phyloP scores from a whole-genome alignment of 495 filamentous ascomycete genomes.

The Trichoderma erinaceum region DNA sequence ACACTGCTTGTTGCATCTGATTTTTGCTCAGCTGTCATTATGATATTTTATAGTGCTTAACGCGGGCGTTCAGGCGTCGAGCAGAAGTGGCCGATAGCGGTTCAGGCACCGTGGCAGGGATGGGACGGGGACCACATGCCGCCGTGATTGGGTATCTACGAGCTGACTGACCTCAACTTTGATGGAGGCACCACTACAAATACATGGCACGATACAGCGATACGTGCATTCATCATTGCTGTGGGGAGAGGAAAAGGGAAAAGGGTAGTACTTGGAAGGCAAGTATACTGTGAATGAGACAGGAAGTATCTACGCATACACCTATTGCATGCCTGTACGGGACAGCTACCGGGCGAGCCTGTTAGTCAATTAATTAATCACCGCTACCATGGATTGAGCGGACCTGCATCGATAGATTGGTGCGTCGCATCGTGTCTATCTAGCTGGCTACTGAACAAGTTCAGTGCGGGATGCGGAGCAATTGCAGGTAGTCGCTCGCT shows the following conservation, averaged over 20 bases:
- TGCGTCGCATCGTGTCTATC: neutral
- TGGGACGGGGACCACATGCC: neutral
- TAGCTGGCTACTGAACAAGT: neutral
- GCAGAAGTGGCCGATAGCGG: neutral
- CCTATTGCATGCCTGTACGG: neutral
- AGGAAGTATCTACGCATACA: neutral
- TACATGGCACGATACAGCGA: no score
- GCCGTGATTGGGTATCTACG: neutral
- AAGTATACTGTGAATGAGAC: neutral
- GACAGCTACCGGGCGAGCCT: no score
- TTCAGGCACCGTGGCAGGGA: neutral
- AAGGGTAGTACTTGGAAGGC: neutral
- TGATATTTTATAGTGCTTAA: neutral
- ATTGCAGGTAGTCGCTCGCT: neutral
- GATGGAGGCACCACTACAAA: no score
- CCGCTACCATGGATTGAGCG: neutral
- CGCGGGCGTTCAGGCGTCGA: neutral
- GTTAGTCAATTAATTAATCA: neutral
- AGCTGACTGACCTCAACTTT: neutral
- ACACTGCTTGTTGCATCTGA: no score
- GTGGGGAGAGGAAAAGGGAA: neutral
- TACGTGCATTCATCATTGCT: no score
- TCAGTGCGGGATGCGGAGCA: neutral
- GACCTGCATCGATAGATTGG: conserved; percentile 4
- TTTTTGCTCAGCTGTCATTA: no score